Conservation (phyloP, 225 moss, liverwort and hornwort genomes). For the Bryum argenteum region DNA sequence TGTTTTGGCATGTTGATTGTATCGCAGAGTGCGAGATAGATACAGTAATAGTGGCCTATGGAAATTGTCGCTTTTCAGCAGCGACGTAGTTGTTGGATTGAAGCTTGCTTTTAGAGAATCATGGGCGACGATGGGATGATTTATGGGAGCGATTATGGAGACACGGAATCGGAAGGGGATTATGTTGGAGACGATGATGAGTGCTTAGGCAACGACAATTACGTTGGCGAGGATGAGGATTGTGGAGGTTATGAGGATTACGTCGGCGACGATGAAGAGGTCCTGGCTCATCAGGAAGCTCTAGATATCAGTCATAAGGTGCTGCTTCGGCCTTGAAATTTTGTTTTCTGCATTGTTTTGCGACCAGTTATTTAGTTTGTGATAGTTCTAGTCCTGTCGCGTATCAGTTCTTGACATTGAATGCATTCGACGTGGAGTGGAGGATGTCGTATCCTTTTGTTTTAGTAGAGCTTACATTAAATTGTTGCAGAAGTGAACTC, state of each 20-base stretch:
- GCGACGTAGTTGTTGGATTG: neutral
- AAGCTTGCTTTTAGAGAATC: conserved; percentile 33
- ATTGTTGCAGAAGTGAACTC: neutral
- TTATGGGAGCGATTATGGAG: conserved; percentile 69
- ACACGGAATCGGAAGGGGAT: conserved; percentile 71
- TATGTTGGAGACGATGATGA: conserved; percentile 85
- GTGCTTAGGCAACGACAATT: conserved; percentile 72
- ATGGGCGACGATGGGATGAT: conserved; percentile 88
- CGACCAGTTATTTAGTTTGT: neutral
- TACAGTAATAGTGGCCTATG: conserved; percentile 28
- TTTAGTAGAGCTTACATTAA: conserved; percentile 16
- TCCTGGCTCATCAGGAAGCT: conserved; percentile 72
- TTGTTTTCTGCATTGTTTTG: conserved; percentile 1
- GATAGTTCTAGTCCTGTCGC: conserved; percentile 5
- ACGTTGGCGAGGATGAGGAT: conserved; percentile 81
- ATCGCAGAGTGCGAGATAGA: conserved; percentile 16
- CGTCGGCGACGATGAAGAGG: conserved; percentile 83
- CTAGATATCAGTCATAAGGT: conserved; percentile 89
- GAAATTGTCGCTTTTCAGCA: conserved; percentile 30
- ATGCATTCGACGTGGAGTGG: neutral
- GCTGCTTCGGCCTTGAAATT: conserved; percentile 15
- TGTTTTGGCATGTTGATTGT: conserved; percentile 9
- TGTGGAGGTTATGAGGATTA: conserved; percentile 86
- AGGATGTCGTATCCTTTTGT: conserved; percentile 1
- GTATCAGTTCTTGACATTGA: neutral